Conservation (phyloP, 179 eudicot genomes). For the Corrigiola litoralis region DNA sequence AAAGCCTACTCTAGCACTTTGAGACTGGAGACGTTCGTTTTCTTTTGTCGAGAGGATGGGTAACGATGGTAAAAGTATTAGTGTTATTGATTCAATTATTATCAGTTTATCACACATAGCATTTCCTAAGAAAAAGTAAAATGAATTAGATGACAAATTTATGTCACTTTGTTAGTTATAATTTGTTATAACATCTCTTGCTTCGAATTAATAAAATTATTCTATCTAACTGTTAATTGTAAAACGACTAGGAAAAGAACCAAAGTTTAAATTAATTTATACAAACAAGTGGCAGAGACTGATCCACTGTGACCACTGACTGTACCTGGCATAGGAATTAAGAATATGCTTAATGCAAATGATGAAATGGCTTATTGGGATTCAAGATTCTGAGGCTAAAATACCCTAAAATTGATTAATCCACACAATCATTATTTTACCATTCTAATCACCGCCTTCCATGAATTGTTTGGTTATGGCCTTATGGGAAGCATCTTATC, state of each 20-base stretch:
- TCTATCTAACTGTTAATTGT: neutral
- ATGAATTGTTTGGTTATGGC: neutral
- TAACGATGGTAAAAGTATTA: no score
- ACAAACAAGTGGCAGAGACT: neutral
- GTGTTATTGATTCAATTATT: no score
- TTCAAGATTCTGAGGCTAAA: conserved; percentile 10
- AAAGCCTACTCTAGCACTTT: no score
- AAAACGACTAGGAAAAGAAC: neutral
- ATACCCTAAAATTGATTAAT: neutral
- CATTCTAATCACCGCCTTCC: neutral
- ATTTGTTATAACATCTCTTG: no score
- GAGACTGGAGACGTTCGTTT: no score
- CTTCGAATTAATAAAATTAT: neutral
- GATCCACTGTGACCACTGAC: conserved; percentile 6
- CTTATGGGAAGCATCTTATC: neutral
- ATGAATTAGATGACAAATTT: no score
- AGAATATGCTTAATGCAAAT: neutral
- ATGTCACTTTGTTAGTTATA: no score
- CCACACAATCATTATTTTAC: neutral
- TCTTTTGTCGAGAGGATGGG: no score
- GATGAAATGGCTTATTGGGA: conserved; percentile 4
- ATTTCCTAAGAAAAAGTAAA: no score
- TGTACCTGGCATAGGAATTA: conserved; percentile 7
- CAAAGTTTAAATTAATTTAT: neutral
- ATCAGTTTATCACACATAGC: no score